Percentiles rank a stretch among this genome's conserved stretches.
phyloP scores from a whole-genome alignment of 2,329 filamentous ascomycete species.

The Trichophyton verrucosum region DNA sequence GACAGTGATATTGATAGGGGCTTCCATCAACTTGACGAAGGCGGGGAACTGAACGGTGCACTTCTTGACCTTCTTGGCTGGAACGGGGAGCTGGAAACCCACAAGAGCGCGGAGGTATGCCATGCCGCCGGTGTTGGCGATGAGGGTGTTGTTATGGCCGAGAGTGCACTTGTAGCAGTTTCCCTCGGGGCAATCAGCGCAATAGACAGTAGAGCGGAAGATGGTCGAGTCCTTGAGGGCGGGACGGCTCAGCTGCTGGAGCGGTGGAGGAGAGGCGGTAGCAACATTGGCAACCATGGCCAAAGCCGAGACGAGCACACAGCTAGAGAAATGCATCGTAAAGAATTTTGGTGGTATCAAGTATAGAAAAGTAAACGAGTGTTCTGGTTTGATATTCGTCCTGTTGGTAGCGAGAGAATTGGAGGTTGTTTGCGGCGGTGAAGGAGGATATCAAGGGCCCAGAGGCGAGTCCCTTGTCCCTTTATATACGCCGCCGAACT shows the following conservation, averaged over 20 bases:
- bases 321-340: conserved; percentile 3
- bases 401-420: background rate
- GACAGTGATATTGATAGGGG: conserved; percentile 1
- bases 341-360: background rate
- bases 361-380: background rate
- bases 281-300: background rate
- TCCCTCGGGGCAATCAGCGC: conserved; percentile 3
- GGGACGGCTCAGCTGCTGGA: background rate
- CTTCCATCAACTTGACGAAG: background rate
- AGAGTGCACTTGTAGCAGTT: conserved; percentile 6
- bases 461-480: background rate
- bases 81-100: conserved; percentile 3
- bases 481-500: background rate
- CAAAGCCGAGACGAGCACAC: background rate
- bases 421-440: background rate
- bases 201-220: background rate
- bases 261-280: background rate
- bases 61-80: background rate
- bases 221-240: conserved; percentile 5
- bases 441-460: background rate
- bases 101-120: conserved; percentile 1
- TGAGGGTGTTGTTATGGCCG: background rate
- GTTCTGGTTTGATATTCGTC: background rate
- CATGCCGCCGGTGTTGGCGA: background rate
- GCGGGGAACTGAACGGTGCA: conserved; percentile 7